Base-by-base conservation (phyloP, 352 stramenopile genomes). In the Globisporangium irregulare region DNA sequence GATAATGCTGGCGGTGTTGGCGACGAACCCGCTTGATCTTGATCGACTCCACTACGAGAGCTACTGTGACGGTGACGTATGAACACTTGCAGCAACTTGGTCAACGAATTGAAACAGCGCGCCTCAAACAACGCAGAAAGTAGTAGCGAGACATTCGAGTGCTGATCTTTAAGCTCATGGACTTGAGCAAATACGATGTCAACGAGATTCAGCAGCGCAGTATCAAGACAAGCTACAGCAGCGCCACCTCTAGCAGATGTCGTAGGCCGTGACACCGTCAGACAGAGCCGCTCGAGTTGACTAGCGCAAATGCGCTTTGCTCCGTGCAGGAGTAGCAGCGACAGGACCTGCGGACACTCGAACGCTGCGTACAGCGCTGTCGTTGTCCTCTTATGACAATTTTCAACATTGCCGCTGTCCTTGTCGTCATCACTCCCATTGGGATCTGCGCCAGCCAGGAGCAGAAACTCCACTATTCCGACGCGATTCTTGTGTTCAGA, bases 381-480 rank as follows among this genome's bases (percentile, higher is more conserved):
- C 14, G 27, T 46, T 20, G 7, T 1, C 5, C 9, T 7, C 0
- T 22, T 20, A 1, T 9, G 43, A 10, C 4, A 18, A 4, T 50
- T 50, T 22, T 20, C 18, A 50, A 4, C 38, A 20, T 0, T 24
- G 7, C 14, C 6, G 10, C 12, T 18, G 8, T 15, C 29, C 15
- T 32, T 18, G 22, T 53, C 54, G 27, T 32, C 54, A 43, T 41
- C 51, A 34, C 15, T 43, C 69, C 69, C 57, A 34, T 82, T 73
- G 14, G 64, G 62, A 59, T 57, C 22, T 3, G 68, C 75, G 5
- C 77, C 77, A 34, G 59, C 72, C 32, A 41, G 34, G 4, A 84
- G 71, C 48, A 82, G 41, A 12, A 79, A 24, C 24, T 74, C 54
- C 18, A 81, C 68, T 55, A 87, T 78, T 3, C 25, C 36, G 4